Evolutionary conservation across 1,284 basidiomycete species (phyloP).

Genomic region (Calocybe gambosa): DNA sequence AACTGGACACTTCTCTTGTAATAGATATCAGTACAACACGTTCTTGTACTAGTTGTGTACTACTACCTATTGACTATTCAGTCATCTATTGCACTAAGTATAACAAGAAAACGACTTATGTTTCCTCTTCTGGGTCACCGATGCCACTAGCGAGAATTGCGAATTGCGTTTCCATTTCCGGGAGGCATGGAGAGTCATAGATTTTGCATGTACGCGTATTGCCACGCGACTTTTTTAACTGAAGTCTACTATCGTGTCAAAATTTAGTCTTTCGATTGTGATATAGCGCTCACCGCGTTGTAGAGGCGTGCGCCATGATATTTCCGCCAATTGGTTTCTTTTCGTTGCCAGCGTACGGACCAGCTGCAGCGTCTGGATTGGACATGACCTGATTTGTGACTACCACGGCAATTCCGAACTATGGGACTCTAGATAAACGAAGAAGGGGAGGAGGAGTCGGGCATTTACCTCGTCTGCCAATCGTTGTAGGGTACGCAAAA

Average conservation of each 20-base stretch:
- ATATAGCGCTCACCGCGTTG: constrained; percentile 60
- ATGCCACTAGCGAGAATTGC: constrained; percentile 88
- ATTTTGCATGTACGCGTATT: constrained; percentile 95
- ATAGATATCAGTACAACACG: constrained; percentile 15
- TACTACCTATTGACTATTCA: constrained; percentile 9
- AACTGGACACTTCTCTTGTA: constrained; percentile 26
- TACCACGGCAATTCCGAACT: constrained; percentile 98
- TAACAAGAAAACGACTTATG: constrained; percentile 22
- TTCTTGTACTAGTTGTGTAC: constrained; percentile 17
- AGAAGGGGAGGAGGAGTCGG: neutral
- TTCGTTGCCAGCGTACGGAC: constrained; percentile 83
- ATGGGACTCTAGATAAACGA: constrained; percentile 14
- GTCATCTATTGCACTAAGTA: neutral
- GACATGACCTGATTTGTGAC: constrained; percentile 99
- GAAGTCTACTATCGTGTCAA: constrained; percentile 48
- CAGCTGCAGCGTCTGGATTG: constrained; percentile 90
- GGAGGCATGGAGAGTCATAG: constrained; percentile 96
- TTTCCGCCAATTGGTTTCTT: constrained; percentile 99
- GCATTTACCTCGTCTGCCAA: constrained; percentile 86
- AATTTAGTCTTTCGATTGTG: constrained; percentile 4
- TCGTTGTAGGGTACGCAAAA: constrained; percentile 87
- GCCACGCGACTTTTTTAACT: constrained; percentile 90
- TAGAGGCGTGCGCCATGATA: constrained; percentile 95
- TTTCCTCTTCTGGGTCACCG: constrained; percentile 87
- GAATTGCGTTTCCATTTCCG: constrained; percentile 95